A percentile compares a stretch with the other conserved stretches of the same genome.
Evolutionary conservation across 2,329 filamentous ascomycete genomes (phyloP).

Genomic region (Dactylellina sp.): DNA sequence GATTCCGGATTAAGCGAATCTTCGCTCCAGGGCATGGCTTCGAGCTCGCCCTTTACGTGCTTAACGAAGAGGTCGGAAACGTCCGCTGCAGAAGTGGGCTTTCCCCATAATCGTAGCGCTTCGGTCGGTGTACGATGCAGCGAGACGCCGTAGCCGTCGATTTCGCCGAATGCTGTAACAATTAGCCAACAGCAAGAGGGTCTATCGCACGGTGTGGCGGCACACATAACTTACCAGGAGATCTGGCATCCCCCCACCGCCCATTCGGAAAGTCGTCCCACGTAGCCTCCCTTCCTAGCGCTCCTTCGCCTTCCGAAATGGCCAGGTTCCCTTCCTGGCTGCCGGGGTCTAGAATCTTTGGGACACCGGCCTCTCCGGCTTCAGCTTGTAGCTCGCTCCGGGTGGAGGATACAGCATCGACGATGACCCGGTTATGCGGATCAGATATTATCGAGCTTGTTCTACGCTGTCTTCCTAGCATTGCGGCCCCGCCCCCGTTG

Average conservation of each 20-base stretch:
- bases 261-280: conserved; percentile 99
- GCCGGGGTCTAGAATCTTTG: conserved; percentile 74
- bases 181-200: conserved; percentile 1
- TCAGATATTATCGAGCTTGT: conserved; percentile 85
- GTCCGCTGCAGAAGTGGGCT: conserved; percentile 76
- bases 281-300: conserved; percentile 90
- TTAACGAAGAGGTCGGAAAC: conserved; percentile 83
- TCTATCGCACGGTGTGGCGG: too few relatives aligned
- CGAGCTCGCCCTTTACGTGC: conserved; percentile 81
- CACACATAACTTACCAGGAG: conserved; percentile 71
- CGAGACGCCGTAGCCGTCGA: conserved; percentile 97
- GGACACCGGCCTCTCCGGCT: conserved; percentile 81
- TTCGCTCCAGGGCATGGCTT: conserved; percentile 93
- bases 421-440: conserved; percentile 87
- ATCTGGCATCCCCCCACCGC: conserved; percentile 91
- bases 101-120: conserved; percentile 86
- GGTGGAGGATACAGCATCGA: conserved; percentile 69
- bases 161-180: conserved; percentile 82
- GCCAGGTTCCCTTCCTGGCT: conserved; percentile 83
- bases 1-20: conserved; percentile 88
- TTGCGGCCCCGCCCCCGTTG: conserved; percentile 11
- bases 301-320: conserved; percentile 92
- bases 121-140: conserved; percentile 88
- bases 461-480: conserved; percentile 67
- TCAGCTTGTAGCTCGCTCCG: conserved; percentile 70